Evolutionary conservation across 2,329 filamentous ascomycete species (phyloP).

Genomic region (Neoscytalidium dimidiatum): DNA sequence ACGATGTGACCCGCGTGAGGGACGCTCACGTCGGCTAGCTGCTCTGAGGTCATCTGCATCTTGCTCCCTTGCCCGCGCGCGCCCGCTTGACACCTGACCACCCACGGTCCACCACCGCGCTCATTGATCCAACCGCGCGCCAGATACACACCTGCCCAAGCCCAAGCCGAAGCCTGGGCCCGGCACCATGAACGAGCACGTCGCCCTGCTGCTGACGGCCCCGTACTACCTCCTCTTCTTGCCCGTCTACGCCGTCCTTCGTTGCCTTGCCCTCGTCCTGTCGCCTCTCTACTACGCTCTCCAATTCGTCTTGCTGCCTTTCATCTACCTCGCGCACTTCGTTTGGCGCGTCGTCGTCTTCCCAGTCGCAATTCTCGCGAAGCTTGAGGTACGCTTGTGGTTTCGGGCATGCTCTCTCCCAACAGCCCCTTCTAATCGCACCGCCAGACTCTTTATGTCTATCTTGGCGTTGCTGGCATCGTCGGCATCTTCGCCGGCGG

Average conservation of each 20-base stretch:
- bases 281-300: conserved; percentile 52
- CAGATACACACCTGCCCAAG: neutral
- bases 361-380: conserved; percentile 54
- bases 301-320: conserved; percentile 52
- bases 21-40: neutral
- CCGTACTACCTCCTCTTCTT: conserved; percentile 42
- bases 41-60: conserved; percentile 16
- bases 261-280: conserved; percentile 42
- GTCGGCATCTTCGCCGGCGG: conserved; percentile 67
- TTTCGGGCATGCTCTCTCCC: neutral
- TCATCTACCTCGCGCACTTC: conserved; percentile 48
- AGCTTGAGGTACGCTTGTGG: conserved; percentile 56
- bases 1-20: conserved; percentile 11
- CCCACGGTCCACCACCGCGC: neutral
- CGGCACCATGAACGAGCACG: conserved; percentile 32
- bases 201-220: conserved; percentile 31
- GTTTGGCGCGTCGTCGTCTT: conserved; percentile 44
- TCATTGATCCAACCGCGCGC: neutral
- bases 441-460: conserved; percentile 53
- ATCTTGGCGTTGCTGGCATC: conserved; percentile 65
- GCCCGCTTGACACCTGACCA: conserved; percentile 12
- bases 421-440: conserved; percentile 1
- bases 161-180: too few species aligned
- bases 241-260: conserved; percentile 40
- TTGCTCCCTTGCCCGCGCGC: conserved; percentile 8